These are phyloP conservation scores for Claviceps maximensis DNA, from an alignment of 2,329 filamentous ascomycete genomes.

Conservation along the genomic window DNA sequence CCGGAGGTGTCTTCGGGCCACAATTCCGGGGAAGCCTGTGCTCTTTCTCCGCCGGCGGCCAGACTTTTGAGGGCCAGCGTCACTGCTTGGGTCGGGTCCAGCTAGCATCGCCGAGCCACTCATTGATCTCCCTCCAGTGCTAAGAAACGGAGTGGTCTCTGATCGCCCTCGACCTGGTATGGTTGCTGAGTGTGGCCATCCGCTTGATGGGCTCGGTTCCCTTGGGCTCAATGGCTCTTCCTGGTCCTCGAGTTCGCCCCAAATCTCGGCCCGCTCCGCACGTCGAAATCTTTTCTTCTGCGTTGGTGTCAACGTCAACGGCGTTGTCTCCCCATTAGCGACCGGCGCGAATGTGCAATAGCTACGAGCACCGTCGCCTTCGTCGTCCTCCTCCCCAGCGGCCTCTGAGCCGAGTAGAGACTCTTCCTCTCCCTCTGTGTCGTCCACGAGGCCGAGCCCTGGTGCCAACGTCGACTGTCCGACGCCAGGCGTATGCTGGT, in stretches of 20 bases:
- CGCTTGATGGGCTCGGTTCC: conserved; percentile 15
- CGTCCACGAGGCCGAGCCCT: conserved; percentile 68
- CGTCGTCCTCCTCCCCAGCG: conserved; percentile 28
- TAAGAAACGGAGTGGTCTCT: conserved; percentile 28
- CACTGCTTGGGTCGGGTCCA: conserved; percentile 18
- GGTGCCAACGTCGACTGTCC: conserved; percentile 62
- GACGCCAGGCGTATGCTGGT: conserved; percentile 47
- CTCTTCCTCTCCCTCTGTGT: conserved; percentile 48
- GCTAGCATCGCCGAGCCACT: conserved; percentile 15
- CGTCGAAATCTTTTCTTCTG: conserved; percentile 40
- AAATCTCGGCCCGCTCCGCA: conserved; percentile 67
- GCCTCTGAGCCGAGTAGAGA: conserved; percentile 37
- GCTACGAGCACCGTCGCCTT: conserved; percentile 26
- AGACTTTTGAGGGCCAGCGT: conserved; percentile 19
- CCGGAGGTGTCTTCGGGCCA: conserved; percentile 32
- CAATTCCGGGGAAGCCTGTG: conserved; percentile 49
- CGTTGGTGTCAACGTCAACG: conserved; percentile 22
- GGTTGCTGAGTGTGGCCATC: conserved; percentile 34
- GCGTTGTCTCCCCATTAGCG: conserved; percentile 22
- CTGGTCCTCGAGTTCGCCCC: conserved; percentile 76
- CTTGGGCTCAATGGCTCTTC: conserved; percentile 26
- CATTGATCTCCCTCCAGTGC: conserved; percentile 18
- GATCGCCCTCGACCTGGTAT: conserved; percentile 26
- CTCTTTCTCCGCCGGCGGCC: conserved; percentile 39
- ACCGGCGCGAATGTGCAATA: conserved; percentile 35